phyloP scores from a whole-genome alignment of 331 rosid genomes.

The Cucumis variabilis region DNA sequence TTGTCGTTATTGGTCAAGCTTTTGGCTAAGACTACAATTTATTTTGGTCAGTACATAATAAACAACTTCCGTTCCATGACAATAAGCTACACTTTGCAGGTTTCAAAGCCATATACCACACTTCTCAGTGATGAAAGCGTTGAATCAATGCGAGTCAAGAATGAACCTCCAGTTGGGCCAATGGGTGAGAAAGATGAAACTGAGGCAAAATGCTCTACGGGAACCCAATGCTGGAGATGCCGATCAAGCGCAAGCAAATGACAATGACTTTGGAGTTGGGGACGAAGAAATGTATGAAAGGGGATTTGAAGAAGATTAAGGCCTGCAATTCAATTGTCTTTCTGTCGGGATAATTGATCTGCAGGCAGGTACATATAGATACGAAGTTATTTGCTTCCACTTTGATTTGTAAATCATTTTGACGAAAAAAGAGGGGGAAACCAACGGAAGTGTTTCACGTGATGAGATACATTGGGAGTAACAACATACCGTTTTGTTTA shows the following conservation, averaged over 20 bases:
- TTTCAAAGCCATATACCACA: slow-evolving; percentile 61
- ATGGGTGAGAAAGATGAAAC: slow-evolving; percentile 21
- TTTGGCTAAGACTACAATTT: not conserved
- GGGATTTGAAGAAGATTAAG: slow-evolving; percentile 57
- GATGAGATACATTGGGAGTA: not conserved
- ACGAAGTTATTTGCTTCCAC: slow-evolving; percentile 14
- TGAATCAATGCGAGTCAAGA: slow-evolving; percentile 47
- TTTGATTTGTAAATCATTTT: not conserved
- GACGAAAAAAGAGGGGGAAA: not conserved
- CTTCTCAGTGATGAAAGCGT: slow-evolving; percentile 64
- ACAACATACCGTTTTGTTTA: not conserved
- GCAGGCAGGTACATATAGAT: not conserved
- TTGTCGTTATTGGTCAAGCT: not conserved
- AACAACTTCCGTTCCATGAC: not conserved
- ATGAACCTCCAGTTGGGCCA: slow-evolving; percentile 36
- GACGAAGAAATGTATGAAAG: slow-evolving; percentile 55
- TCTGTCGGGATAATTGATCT: not conserved
- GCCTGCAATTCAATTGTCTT: not conserved
- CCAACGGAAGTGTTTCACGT: too few species aligned
- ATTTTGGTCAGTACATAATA: not conserved
- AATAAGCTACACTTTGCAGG: slow-evolving; percentile 42
- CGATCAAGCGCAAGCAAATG: slow-evolving; percentile 57
- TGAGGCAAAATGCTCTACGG: slow-evolving; percentile 31
- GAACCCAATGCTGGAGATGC: slow-evolving; percentile 40
- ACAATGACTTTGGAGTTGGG: slow-evolving; percentile 54